These are phyloP conservation scores for Dispira simplex DNA, from an alignment of 192 early-diverging fungal species.

Conservation along the genomic window DNA sequence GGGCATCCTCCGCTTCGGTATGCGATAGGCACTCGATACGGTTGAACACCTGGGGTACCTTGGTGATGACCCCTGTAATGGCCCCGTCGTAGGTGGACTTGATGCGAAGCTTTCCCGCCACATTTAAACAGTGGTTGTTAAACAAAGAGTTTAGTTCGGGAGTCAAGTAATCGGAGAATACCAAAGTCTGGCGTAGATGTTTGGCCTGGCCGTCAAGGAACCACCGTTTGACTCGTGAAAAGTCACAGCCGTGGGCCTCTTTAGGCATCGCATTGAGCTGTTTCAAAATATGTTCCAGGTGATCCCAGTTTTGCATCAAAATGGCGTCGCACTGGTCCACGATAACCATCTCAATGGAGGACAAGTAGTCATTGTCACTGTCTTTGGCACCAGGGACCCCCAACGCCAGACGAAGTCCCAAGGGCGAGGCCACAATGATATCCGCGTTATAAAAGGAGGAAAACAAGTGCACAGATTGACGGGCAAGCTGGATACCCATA, in stretches of 20 bases:
- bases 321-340: conserved; percentile 74
- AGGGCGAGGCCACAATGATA: conserved; percentile 80
- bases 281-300: conserved; percentile 68
- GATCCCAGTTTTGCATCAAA: conserved; percentile 99
- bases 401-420: conserved; percentile 80
- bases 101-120: conserved; percentile 60
- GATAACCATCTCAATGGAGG: conserved; percentile 83
- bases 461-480: conserved; percentile 76
- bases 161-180: conserved; percentile 63
- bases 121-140: conserved; percentile 43
- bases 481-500: conserved; percentile 77
- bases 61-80: conserved; percentile 60
- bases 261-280: conserved; percentile 82
- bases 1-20: conserved; percentile 48
- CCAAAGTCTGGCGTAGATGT: conserved; percentile 77
- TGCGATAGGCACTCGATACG: conserved; percentile 46
- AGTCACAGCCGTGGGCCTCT: conserved; percentile 86
- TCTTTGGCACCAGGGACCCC: conserved; percentile 23
- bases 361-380: conserved; percentile 78
- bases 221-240: conserved; percentile 79
- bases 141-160: conserved; percentile 90
- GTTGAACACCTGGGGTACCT: conserved; percentile 72
- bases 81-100: conserved; percentile 44
- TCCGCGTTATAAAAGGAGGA: conserved; percentile 81
- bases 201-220: conserved; percentile 71